Percentiles rank a stretch among this genome's conserved stretches.
Evolutionary conservation across 192 early-diverging fungal genomes (phyloP).

Genomic region (Coemansia sp.): DNA sequence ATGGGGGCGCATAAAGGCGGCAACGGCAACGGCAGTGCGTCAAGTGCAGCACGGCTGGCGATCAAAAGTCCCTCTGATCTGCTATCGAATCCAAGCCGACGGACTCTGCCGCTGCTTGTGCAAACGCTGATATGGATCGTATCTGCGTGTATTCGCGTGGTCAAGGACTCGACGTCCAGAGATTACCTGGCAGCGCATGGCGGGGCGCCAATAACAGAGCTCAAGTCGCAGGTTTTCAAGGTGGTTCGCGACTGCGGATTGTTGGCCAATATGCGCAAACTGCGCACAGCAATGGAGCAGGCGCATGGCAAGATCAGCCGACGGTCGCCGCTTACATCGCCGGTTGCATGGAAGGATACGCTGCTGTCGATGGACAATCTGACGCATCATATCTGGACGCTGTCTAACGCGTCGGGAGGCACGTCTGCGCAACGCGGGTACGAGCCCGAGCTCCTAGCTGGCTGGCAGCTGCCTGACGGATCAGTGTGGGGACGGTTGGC

Average conservation of each 20-base stretch:
- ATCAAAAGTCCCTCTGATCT: constrained; percentile 21
- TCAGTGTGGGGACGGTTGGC: constrained; percentile 31
- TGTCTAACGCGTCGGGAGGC: constrained; percentile 1
- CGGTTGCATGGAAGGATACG: constrained; percentile 11
- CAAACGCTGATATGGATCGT: constrained; percentile 30
- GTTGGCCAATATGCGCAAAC: constrained; percentile 1
- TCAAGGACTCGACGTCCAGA: constrained; percentile 18
- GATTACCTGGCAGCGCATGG: constrained; percentile 11
- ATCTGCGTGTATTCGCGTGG: constrained; percentile 19
- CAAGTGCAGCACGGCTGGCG: constrained; percentile 3
- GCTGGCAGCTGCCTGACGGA: constrained; percentile 48
- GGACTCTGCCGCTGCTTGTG: constrained; percentile 16
- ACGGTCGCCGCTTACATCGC: background rate
- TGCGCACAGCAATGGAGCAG: constrained; percentile 21
- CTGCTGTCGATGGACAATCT: constrained; percentile 9
- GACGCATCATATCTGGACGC: constrained; percentile 21
- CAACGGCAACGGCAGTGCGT: background rate
- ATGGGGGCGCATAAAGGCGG: constrained; percentile 3
- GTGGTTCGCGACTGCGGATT: constrained; percentile 22
- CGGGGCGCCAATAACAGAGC: constrained; percentile 11
- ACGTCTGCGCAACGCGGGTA: constrained; percentile 4
- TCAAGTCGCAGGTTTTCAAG: constrained; percentile 20
- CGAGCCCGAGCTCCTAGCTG: constrained; percentile 34
- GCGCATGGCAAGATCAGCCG: constrained; percentile 10
- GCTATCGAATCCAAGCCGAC: constrained; percentile 15